Base-by-base conservation (phyloP, 352 stramenopile species). In the Phytopythium cucurbitacearum region DNA sequence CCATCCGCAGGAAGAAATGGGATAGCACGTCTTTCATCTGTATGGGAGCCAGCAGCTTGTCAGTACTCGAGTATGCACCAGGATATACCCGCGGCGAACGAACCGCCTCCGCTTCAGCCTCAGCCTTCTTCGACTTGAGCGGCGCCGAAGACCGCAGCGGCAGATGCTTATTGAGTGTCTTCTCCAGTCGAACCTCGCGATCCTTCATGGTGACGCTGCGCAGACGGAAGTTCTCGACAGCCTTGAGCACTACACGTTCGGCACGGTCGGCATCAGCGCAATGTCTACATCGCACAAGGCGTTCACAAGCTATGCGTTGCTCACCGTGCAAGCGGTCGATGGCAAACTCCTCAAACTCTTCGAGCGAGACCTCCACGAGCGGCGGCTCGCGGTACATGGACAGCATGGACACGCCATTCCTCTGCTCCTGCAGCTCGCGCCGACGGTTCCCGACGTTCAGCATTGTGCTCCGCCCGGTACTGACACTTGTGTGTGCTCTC, bases 271-370 rank as follows among this genome's bases (percentile, higher is more conserved):
- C 4, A 56, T 40, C 11, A 58, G 33, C 4, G 11, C 45, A 5
- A n/a, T 10, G 4, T 21, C 16, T 21, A 12, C 5, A 11, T 12
- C 4, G 9, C 32, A 9, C 12, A 33, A 37, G 38, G 5, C 48
- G 48, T 46, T 3, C 38, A 36, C 3, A 8, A 16, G 36, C 12
- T 35, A 4, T 28, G 21, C 21, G 2, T 28, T 28, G 21, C 47
- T 56, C 53, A 88, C 86, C 69, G 41, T 98, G 91, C 63, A 99
- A 76, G 4, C 97, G 76, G 58, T 99, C 94, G 47, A 99, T 94
- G 4, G 97, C 95, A 68, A 97, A 98, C 48, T 97, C 82, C 71
- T 99, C 97, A 83, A 99, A 99, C 62, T 99, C 91, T 65, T 99
- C 96, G 37, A 99, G 70, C 59, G 88, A 98, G 41, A 99, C 80